Percentiles rank a stretch among this genome's conserved stretches.
These are phyloP conservation scores for Rhizopogon salebrosus DNA, from an alignment of 768 basidiomycete genomes.

Conservation along the genomic window DNA sequence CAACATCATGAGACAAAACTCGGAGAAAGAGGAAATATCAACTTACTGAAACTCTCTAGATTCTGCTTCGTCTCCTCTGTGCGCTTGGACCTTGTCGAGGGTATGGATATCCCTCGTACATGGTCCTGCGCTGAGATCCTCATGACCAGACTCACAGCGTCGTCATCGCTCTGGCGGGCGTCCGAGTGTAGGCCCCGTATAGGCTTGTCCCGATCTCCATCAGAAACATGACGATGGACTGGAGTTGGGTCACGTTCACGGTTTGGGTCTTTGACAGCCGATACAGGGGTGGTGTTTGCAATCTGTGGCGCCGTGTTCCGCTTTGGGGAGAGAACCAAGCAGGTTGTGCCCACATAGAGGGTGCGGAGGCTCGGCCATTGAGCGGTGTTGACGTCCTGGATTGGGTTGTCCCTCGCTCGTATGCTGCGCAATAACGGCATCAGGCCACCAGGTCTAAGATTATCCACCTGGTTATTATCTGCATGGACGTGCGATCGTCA, in stretches of 20 bases:
- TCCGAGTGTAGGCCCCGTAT: slow-evolving; percentile 55
- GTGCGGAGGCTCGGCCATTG: slow-evolving; percentile 72
- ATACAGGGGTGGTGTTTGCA: slow-evolving; percentile 56
- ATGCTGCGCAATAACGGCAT: slow-evolving; percentile 79
- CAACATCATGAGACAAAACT: slow-evolving; percentile 12
- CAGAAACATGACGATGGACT: slow-evolving; percentile 60
- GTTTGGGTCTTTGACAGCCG: slow-evolving; percentile 51
- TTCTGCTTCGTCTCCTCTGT: slow-evolving; percentile 78
- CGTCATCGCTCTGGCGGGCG: slow-evolving; percentile 34
- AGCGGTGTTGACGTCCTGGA: slow-evolving; percentile 59
- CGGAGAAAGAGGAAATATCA: not conserved
- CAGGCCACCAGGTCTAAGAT: slow-evolving; percentile 45
- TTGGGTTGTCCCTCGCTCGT: slow-evolving; percentile 76
- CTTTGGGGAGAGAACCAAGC: too few species aligned
- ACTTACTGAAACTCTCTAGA: slow-evolving; percentile 64
- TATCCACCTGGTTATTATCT: slow-evolving; percentile 71
- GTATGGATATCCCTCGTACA: slow-evolving; percentile 30
- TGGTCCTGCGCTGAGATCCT: slow-evolving; percentile 14
- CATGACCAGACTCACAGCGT: slow-evolving; percentile 16
- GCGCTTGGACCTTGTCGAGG: slow-evolving; percentile 70
- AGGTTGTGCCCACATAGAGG: slow-evolving; percentile 91
- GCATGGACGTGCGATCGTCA: slow-evolving; percentile 15
- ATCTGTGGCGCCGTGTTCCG: too few species aligned
- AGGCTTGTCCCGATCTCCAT: slow-evolving; percentile 87
- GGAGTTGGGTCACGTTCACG: slow-evolving; percentile 52